Percentiles rank a stretch among this genome's conserved stretches.
These are phyloP conservation scores for Puccinia coronata DNA, from an alignment of 1,284 basidiomycete species.

Conservation along the genomic window DNA sequence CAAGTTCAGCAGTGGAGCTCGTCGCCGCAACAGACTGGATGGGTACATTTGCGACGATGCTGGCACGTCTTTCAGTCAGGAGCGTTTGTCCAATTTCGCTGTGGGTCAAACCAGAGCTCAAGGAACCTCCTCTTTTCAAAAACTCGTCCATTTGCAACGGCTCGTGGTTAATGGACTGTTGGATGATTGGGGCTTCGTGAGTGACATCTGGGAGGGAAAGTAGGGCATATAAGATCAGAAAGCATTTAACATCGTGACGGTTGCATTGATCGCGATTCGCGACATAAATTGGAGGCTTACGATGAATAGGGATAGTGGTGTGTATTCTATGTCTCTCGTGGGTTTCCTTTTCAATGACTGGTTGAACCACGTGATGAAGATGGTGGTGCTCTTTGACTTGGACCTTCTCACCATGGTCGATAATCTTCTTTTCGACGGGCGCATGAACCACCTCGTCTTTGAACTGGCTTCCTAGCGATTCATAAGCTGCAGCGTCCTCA, in stretches of 20 bases:
- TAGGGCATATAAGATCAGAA: not conserved
- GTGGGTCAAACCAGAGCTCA: constrained; percentile 52
- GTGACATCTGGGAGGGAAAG: constrained; percentile 50
- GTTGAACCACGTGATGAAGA: constrained; percentile 58
- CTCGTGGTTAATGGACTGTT: constrained; percentile 57
- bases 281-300: not conserved
- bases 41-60: not conserved
- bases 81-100: constrained; percentile 25
- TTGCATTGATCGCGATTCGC: not conserved
- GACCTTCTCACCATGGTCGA: constrained; percentile 57
- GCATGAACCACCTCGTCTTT: constrained; percentile 53
- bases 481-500: constrained; percentile 56
- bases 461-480: constrained; percentile 53
- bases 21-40: not conserved
- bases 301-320: constrained; percentile 54
- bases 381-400: constrained; percentile 58
- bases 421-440: constrained; percentile 51
- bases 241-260: constrained; percentile 47
- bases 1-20: not conserved
- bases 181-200: constrained; percentile 58
- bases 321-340: constrained; percentile 58
- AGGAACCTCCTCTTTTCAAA: constrained; percentile 55
- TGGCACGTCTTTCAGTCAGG: constrained; percentile 15
- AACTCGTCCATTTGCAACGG: constrained; percentile 56
- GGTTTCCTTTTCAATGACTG: constrained; percentile 56